These are phyloP conservation scores for Globisporangium okanoganense DNA, from an alignment of 352 stramenopile species.

Conservation along the genomic window DNA sequence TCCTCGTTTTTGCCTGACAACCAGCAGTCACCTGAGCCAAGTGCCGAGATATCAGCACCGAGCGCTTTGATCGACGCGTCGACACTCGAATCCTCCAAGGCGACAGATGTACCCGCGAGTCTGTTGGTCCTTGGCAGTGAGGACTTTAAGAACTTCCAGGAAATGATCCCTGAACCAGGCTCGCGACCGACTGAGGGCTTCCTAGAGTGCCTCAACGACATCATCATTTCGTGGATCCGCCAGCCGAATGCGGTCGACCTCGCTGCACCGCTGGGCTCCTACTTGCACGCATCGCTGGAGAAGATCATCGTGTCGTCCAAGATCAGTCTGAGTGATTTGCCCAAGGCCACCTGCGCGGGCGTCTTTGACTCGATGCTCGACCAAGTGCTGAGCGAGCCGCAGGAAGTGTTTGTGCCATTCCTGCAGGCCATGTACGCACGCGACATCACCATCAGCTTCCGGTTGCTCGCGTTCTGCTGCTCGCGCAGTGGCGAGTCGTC, in stretches of 20 bases:
- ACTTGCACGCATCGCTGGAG: constrained; percentile 62
- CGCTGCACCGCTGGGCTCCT: constrained; percentile 50
- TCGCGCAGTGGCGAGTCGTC: constrained; percentile 27
- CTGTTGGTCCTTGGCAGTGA: constrained; percentile 62
- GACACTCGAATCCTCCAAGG: constrained; percentile 19
- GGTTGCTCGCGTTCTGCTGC: constrained; percentile 74
- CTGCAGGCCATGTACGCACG: constrained; percentile 74
- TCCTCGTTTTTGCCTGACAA: constrained; percentile 79
- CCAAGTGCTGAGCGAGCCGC: constrained; percentile 65
- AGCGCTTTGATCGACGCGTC: constrained; percentile 20
- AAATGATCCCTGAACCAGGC: constrained; percentile 61
- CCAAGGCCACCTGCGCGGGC: constrained; percentile 55
- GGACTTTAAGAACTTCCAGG: constrained; percentile 76
- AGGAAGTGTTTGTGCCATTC: constrained; percentile 72
- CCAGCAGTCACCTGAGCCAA: constrained; percentile 36
- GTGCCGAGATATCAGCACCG: constrained; percentile 24
- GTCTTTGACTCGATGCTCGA: constrained; percentile 82
- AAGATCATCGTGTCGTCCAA: constrained; percentile 73
- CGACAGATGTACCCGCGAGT: constrained; percentile 39
- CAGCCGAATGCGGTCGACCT: constrained; percentile 72
- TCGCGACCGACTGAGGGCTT: constrained; percentile 66
- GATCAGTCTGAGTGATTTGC: constrained; percentile 56
- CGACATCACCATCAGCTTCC: constrained; percentile 73
- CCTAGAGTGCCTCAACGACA: constrained; percentile 77
- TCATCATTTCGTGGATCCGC: constrained; percentile 80